A percentile compares a stretch with the other conserved stretches of the same genome.
phyloP scores from a whole-genome alignment of 2,329 filamentous ascomycete species.

The Alternaria sp. region DNA sequence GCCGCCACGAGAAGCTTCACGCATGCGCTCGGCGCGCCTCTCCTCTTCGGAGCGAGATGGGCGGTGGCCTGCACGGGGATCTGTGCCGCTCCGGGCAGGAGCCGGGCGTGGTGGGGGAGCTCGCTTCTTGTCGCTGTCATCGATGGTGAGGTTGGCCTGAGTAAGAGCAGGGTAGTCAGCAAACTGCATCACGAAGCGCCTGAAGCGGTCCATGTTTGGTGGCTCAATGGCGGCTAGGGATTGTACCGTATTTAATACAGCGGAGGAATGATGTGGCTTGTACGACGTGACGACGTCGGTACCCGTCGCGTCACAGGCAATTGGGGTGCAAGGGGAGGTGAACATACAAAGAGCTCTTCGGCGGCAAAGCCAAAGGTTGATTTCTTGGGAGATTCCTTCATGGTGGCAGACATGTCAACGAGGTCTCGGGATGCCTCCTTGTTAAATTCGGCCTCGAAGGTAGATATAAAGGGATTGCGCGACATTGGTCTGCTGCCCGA shows the following conservation, averaged over 20 bases:
- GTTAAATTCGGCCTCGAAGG: slow-evolving; percentile 55
- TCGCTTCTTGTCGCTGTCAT: slow-evolving; percentile 62
- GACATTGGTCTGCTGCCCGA: slow-evolving; percentile 73
- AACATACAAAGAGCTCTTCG: slow-evolving; percentile 80
- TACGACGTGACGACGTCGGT: slow-evolving; percentile 27
- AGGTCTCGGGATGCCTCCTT: slow-evolving; percentile 45
- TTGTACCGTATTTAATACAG: slow-evolving; percentile 3
- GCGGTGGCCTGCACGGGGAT: slow-evolving; percentile 63
- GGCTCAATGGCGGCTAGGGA: background rate
- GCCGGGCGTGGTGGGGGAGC: slow-evolving; percentile 38
- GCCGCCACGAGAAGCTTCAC: slow-evolving; percentile 51
- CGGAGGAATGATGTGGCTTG: slow-evolving; percentile 16
- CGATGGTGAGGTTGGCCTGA: slow-evolving; percentile 73
- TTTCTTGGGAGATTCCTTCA: slow-evolving; percentile 56
- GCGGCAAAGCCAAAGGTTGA: slow-evolving; percentile 60
- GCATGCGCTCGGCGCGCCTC: slow-evolving; percentile 24
- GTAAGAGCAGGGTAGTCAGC: slow-evolving; percentile 52
- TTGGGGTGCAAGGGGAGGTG: slow-evolving; percentile 19
- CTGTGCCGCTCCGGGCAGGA: slow-evolving; percentile 58
- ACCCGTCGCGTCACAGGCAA: slow-evolving; percentile 18
- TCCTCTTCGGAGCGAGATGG: slow-evolving; percentile 71
- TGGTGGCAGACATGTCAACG: slow-evolving; percentile 49
- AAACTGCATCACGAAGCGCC: slow-evolving; percentile 50
- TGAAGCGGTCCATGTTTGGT: slow-evolving; percentile 51
- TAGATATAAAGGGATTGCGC: slow-evolving; percentile 78